Evolutionary conservation across 148 eudicot species (phyloP).

Genomic region (Vaccinium macrocarpon): DNA sequence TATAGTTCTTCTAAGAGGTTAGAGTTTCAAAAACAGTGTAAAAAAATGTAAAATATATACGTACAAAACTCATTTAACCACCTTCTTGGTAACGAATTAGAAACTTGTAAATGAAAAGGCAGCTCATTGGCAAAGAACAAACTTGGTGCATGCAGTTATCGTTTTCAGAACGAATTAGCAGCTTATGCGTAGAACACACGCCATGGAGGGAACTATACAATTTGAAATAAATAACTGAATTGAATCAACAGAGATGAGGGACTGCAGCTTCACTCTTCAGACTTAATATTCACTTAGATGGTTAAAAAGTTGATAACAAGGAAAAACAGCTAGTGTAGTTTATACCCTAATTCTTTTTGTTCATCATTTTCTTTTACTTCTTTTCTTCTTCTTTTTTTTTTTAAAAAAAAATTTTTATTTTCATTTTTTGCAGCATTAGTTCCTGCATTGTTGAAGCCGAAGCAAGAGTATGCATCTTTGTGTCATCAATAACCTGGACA

Average conservation of each 20-base stretch:
- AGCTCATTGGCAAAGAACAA: background rate
- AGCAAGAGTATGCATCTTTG: slow-evolving; percentile 96
- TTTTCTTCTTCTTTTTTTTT: no score
- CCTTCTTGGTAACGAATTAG: background rate
- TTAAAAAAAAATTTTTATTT: no score
- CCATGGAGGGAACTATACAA: background rate
- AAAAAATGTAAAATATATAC: background rate
- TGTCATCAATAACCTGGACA: slow-evolving; percentile 91
- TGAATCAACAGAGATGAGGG: background rate
- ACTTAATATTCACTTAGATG: background rate
- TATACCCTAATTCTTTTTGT: background rate
- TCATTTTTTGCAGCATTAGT: background rate
- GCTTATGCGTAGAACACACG: background rate
- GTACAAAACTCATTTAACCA: background rate
- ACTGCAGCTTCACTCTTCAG: background rate
- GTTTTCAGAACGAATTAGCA: background rate
- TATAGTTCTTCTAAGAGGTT: background rate
- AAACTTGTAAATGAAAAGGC: background rate
- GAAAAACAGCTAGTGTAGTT: background rate
- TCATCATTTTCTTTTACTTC: background rate
- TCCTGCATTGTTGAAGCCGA: slow-evolving; percentile 87
- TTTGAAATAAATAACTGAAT: background rate
- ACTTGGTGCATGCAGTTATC: background rate
- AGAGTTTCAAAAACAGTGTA: background rate
- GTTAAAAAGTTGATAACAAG: background rate